Evolutionary conservation across 73 alveolate genomes (phyloP), one percentile per base, ranked within the genome.

Genomic region (Paramecium sexaurelia): DNA sequence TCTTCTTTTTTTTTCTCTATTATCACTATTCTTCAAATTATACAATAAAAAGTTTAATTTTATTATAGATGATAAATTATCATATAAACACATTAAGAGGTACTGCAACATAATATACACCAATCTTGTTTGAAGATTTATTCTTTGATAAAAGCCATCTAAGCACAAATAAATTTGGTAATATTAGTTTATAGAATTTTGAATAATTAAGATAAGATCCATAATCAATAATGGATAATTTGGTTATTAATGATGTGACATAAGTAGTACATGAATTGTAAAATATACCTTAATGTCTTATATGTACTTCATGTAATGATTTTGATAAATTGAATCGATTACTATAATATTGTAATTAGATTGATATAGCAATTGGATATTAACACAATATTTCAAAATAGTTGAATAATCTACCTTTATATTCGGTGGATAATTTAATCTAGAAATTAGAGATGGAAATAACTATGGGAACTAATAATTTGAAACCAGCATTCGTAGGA

Each of bases 331-430:
- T 75, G 17, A 20, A 27, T 22, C 39, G 47, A 75, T 75, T 75
- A 75, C 29, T 27, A 15, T 32, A 75, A 75, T 40, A 40, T 27
- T 75, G 89, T 19, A 4, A 19, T 1, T 19, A 75, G 7, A 75
- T 75, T 27, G 89, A 75, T 20, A 75, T 75, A 35, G 89, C 89
- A 6, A 75, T 75, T 75, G 89, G 89, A 37, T 75, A 40, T 75
- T 7, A 24, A 75, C 69, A 75, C 41, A 20, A 75, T 8, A 37
- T 75, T 2, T 75, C 67, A 20, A 75, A 35, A n/a, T 19, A 36
- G 3, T 75, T 40, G 7, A 20, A 39, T 20, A 75, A 75, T 43
- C 39, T 24, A 40, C 51, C 47, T 26, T 17, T 69, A 2, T 69
- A 69, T 69, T 32, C 85, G 10, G 33, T 69, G 10, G 85, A 69